phyloP scores from a whole-genome alignment of 164 flowering plant species.

The Kingdonia uniflora region DNA sequence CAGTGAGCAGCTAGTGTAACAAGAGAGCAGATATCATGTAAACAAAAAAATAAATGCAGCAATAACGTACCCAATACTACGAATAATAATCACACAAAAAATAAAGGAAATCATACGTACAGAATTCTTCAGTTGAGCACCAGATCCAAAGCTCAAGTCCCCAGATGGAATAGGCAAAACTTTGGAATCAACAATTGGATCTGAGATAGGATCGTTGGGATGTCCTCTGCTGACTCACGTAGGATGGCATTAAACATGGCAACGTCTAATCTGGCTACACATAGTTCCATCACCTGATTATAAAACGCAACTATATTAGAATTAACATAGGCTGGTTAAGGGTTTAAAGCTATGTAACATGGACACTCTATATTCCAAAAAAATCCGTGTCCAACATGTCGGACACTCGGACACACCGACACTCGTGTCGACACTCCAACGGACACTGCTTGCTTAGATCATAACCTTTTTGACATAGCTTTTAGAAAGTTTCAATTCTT shows the following conservation, averaged over 20 bases:
- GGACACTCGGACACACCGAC: too few relatives aligned
- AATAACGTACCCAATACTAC: too few relatives aligned
- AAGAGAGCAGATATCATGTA: not conserved
- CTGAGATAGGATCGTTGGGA: conserved; percentile 92
- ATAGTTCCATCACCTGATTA: conserved; percentile 77
- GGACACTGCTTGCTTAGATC: too few relatives aligned
- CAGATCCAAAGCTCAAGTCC: conserved; percentile 79
- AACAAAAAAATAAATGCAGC: not conserved
- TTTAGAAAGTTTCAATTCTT: too few relatives aligned
- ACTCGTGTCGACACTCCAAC: too few relatives aligned
- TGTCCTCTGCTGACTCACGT: conserved; percentile 75
- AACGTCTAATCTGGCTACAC: conserved; percentile 73
- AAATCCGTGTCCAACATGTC: too few relatives aligned
- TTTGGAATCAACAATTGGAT: conserved; percentile 62
- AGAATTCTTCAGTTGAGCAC: conserved; percentile 88
- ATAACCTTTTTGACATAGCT: too few relatives aligned
- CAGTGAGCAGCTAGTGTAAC: not conserved
- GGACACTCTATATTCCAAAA: too few relatives aligned
- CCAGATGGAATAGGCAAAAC: conserved; percentile 87
- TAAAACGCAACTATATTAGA: too few relatives aligned
- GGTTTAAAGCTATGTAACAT: too few relatives aligned
- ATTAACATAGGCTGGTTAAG: too few relatives aligned
- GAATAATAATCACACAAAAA: not conserved
- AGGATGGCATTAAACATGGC: conserved; percentile 97
- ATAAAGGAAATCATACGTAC: conserved; percentile 31